Percentiles rank a stretch among this genome's conserved stretches.
phyloP scores from a whole-genome alignment of 106 monocot genomes.

The Acorus gramineus region DNA sequence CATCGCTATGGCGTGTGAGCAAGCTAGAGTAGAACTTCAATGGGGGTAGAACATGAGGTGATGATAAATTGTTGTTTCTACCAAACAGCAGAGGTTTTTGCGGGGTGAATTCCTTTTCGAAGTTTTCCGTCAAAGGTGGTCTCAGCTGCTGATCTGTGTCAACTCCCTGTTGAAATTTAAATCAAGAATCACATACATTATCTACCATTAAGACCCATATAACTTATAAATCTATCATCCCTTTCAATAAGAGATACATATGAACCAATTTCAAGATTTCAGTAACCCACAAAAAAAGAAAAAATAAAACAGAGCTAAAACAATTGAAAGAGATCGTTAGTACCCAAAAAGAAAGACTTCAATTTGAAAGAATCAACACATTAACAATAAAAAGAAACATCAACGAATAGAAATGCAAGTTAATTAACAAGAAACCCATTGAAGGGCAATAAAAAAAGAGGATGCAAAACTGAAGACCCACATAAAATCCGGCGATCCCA shows the following conservation, averaged over 20 bases:
- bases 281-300: not conserved
- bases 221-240: too few relatives aligned
- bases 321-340: not conserved
- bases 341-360: too few relatives aligned
- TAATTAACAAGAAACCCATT: not conserved
- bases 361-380: too few relatives aligned
- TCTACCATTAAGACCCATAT: too few relatives aligned
- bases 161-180: slow-evolving; percentile 28
- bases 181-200: not conserved
- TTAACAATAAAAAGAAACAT: not conserved
- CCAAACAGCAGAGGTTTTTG: slow-evolving; percentile 11
- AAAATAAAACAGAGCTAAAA: not conserved
- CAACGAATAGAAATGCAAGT: not conserved
- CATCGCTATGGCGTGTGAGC: slow-evolving; percentile 13
- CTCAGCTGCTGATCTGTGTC: slow-evolving; percentile 18
- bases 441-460: not conserved
- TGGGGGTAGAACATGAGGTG: slow-evolving; percentile 45
- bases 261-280: too few relatives aligned
- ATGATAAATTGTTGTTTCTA: slow-evolving; percentile 22
- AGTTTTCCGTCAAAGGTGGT: slow-evolving; percentile 47
- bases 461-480: not conserved
- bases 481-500: not conserved
- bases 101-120: slow-evolving; percentile 5
- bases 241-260: too few relatives aligned
- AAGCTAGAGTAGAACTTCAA: slow-evolving; percentile 30